Base-by-base conservation (phyloP, 331 rosid genomes). In the Acacia concinna region DNA sequence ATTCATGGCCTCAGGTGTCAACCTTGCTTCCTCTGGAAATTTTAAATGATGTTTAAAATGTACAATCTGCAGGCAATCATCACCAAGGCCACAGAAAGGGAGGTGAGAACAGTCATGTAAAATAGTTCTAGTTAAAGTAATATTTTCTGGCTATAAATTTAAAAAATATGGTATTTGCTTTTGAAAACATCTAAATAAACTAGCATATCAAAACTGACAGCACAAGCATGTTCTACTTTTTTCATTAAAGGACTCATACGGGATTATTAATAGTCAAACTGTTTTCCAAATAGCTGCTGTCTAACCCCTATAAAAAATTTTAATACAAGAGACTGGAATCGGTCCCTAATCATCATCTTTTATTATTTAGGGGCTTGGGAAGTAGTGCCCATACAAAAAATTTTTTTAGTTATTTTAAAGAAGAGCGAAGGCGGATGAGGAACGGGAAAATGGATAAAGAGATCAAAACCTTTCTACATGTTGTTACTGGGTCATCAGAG, bases 401-500 rank as follows among this genome's bases (percentile, higher is more conserved):
- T 25, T 2, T 47, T 65, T 25, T 10, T 18, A 64, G 68, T 38
- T 37, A 21, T 67, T 27, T 20, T 14, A 41, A 69, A 71, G 23
- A 44, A 31, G 23, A 47, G 62, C 28, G 75, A 11, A 3, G 60
- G 8, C 4, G n/a, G 38, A 11, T 62, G 68, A 70, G 56, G 30
- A 7, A 12, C 10, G 28, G 34, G 37, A 37, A 73, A 57, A 40
- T n/a, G 47, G 28, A 12, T 38, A 31, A n/a, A 41, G 38, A n/a
- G 68, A 13, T 23, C 23, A 65, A 68, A 43, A 94, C 98, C 98
- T 94, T 94, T 90, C 98, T 82, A 86, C 98, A 94, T 30, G 98
- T 86, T 81, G 98, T 88, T 51, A 94, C 91, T 27, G 98, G 98
- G 79, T 94, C 97, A 74, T 92, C 98, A 43, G 97, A 89, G 81